Percentiles rank a stretch among this genome's conserved stretches.
phyloP scores from a whole-genome alignment of 2,329 filamentous ascomycete genomes.

The Hymenoscyphus fructigenus region DNA sequence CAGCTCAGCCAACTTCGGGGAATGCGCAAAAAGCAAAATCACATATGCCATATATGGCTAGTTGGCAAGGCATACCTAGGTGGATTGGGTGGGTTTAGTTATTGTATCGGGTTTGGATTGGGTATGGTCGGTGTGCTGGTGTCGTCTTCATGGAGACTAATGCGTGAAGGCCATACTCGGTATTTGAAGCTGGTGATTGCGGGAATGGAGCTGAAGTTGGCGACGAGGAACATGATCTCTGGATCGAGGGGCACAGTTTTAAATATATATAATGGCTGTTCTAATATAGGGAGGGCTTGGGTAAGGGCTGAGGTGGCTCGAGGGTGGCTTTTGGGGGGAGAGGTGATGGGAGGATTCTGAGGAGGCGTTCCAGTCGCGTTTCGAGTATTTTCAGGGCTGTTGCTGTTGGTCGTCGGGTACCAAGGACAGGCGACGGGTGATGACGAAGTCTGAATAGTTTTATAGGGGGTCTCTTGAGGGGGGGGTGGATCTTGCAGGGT shows the following conservation, averaged over 20 bases:
- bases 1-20: constrained; percentile 15
- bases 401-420: neutral
- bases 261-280: constrained; percentile 13
- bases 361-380: constrained; percentile 23
- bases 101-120: neutral
- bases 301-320: neutral
- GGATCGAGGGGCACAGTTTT: constrained; percentile 16
- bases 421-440: neutral
- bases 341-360: constrained; percentile 7
- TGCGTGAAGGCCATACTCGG: constrained; percentile 22
- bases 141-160: constrained; percentile 19
- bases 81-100: constrained; percentile 3
- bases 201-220: constrained; percentile 10
- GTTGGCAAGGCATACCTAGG: constrained; percentile 24
- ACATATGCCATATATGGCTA: neutral
- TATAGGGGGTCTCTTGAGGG: neutral
- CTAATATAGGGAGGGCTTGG: constrained; percentile 12
- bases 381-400: constrained; percentile 19
- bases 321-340: constrained; percentile 1
- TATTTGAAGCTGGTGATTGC: constrained; percentile 10
- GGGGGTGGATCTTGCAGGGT: neutral
- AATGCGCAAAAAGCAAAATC: constrained; percentile 21
- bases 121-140: constrained; percentile 23
- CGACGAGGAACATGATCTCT: constrained; percentile 24
- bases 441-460: neutral